Base-by-base conservation (phyloP, 2,329 filamentous ascomycete species). In the Exserohilum rostratum region DNA sequence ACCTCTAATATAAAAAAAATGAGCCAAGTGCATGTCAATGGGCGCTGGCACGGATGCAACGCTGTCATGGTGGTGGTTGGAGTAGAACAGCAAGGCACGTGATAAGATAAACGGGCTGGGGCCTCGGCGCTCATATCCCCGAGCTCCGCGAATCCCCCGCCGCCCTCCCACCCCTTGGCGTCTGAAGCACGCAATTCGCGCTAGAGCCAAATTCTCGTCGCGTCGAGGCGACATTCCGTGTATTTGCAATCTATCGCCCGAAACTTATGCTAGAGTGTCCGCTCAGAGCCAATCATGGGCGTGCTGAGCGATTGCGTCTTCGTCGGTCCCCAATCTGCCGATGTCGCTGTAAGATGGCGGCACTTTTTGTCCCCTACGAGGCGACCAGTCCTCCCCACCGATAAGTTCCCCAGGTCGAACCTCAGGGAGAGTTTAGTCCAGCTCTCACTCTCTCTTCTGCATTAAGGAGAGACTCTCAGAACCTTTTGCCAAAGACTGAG, bases 201-300 rank as follows among this genome's bases (percentile, higher is more conserved):
- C 69, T 71, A 71, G 58, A 38, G 50, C 48, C 55, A 56, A 61
- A 62, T 67, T 69, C 58, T 65, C 60, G 65, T 58, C 51, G 57
- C 60, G 53, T 62, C 61, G 55, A 61, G 59, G 65, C 65, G 60
- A 64, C 53, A 57, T 58, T 62, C 61, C 60, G 66, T 57, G 9
- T 58, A 63, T 63, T 56, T 55, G 55, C 55, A 58, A 55, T 65
- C 60, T 67, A 60, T 66, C 66, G 64, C 66, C 64, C 64, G 62
- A 66, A 34, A 47, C 50, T 58, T 47, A 46, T 53, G 46, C 49
- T 50, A 27, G 27, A 53, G 53, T 43, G 58, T 40, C 54, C 35
- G 9, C n/a, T 47, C 52, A 46, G 60, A 47, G 57, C 70, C 70
- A 72, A 72, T 72, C 68, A 71, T 66, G 66, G 47, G 51, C 29